Evolutionary conservation across 208 protist species (phyloP).

Genomic region (Acanthamoeba royreba): DNA sequence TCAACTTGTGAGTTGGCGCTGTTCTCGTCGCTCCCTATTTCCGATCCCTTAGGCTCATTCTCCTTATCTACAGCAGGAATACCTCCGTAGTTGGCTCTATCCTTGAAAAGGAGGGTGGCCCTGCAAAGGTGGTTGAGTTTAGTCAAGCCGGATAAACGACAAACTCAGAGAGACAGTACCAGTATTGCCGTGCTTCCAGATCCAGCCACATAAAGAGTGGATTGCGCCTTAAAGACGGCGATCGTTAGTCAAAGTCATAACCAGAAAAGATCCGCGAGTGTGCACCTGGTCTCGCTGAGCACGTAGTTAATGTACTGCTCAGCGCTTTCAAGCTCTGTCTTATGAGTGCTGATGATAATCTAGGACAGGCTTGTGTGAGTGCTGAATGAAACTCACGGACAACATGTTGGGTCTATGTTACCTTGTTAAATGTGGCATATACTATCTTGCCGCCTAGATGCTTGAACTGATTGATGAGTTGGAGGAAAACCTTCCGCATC

Average conservation of each 20-base stretch:
- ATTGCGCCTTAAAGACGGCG: background rate
- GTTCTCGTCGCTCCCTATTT: background rate
- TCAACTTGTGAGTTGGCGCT: background rate
- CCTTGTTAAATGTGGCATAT: conserved; percentile 71
- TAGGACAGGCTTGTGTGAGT: background rate
- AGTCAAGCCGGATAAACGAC: background rate
- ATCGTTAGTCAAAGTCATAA: background rate
- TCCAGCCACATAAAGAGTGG: conserved; percentile 30
- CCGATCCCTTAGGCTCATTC: background rate
- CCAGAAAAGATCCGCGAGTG: conserved; percentile 48
- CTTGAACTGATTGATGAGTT: conserved; percentile 72
- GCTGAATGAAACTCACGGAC: background rate
- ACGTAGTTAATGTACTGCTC: conserved; percentile 69
- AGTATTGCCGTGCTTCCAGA: conserved; percentile 48
- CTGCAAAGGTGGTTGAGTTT: background rate
- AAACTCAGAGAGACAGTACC: background rate
- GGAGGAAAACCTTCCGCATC: conserved; percentile 75
- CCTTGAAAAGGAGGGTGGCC: conserved; percentile 64
- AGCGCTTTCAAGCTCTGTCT: conserved; percentile 63
- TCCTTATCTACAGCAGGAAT: conserved; percentile 29
- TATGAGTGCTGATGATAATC: conserved; percentile 70
- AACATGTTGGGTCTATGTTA: background rate
- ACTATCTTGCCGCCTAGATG: conserved; percentile 67
- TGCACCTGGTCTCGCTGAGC: conserved; percentile 46
- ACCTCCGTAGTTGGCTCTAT: conserved; percentile 59